Conservation (phyloP, 2,329 filamentous ascomycete species). For the Pseudogymnoascus sp. region DNA sequence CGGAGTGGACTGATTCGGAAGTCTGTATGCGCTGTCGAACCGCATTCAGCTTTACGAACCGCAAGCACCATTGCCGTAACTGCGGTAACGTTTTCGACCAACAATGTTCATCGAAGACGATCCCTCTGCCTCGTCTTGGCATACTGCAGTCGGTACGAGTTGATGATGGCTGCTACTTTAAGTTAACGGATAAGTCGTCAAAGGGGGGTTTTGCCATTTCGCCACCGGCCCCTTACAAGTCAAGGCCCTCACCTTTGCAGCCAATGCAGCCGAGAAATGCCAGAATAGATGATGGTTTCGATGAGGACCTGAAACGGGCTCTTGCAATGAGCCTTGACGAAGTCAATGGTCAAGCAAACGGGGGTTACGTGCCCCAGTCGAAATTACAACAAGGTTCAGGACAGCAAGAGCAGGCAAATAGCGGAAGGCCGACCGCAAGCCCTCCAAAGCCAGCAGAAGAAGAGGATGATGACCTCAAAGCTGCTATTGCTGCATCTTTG, state of each 20-base stretch:
- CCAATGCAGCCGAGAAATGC: conserved; percentile 83
- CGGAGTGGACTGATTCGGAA: conserved; percentile 95
- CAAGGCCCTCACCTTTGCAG: conserved; percentile 40
- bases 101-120: conserved; percentile 81
- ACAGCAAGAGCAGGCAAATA: conserved; percentile 19
- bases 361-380: conserved; percentile 61
- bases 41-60: conserved; percentile 92
- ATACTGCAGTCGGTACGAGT: conserved; percentile 88
- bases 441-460: conserved; percentile 54
- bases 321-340: conserved; percentile 97
- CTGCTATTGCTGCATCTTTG: conserved; percentile 88
- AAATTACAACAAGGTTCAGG: conserved; percentile 35
- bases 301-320: conserved; percentile 88
- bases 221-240: conserved; percentile 45
- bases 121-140: conserved; percentile 84
- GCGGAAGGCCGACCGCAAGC: conserved; percentile 30
- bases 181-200: conserved; percentile 68
- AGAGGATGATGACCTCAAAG: conserved; percentile 86
- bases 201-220: conserved; percentile 36
- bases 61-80: conserved; percentile 96
- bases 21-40: conserved; percentile 98
- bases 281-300: conserved; percentile 81
- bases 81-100: conserved; percentile 97
- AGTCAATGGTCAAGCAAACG: conserved; percentile 56
- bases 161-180: conserved; percentile 90